phyloP scores from a whole-genome alignment of 257 asterid genomes.

The Primulina huaijiensis region DNA sequence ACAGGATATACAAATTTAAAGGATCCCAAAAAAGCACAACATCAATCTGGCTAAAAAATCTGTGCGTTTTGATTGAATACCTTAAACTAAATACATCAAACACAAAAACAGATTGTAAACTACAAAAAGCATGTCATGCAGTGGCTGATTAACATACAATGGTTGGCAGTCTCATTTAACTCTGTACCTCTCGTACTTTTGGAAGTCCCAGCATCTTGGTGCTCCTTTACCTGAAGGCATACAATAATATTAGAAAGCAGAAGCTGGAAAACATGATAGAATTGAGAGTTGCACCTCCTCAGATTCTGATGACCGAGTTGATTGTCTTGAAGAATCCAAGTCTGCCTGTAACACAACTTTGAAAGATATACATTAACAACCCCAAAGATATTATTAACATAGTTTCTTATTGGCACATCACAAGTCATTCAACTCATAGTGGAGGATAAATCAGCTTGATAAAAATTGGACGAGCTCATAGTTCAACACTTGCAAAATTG shows the following conservation, averaged over 20 bases:
- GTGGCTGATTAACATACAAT: conserved; percentile 30
- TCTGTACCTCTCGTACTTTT: conserved; percentile 32
- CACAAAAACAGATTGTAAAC: conserved; percentile 11
- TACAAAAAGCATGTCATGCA: background rate
- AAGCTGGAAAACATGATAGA: conserved; percentile 12
- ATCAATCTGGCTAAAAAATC: conserved; percentile 8
- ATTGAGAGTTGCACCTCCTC: conserved; percentile 37
- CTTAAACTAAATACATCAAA: conserved; percentile 18
- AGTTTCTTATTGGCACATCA: background rate
- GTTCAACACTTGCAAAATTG: background rate
- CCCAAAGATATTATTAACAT: conserved; percentile 5
- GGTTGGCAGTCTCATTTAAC: conserved; percentile 17
- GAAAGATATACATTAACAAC: conserved; percentile 9
- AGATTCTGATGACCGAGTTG: conserved; percentile 35
- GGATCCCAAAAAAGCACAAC: background rate
- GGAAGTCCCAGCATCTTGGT: conserved; percentile 43
- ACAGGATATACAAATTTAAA: background rate
- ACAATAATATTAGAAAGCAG: conserved; percentile 22
- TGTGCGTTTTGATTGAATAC: conserved; percentile 3
- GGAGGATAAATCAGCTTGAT: background rate
- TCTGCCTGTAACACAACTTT: conserved; percentile 44
- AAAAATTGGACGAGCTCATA: background rate
- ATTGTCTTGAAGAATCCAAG: conserved; percentile 43
- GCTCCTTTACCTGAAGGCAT: conserved; percentile 35
- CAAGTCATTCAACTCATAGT: background rate